A percentile compares a stretch with the other conserved stretches of the same genome.
Evolutionary conservation across 2,329 filamentous ascomycete species (phyloP).

Genomic region (Ilyonectria mors-panacis): DNA sequence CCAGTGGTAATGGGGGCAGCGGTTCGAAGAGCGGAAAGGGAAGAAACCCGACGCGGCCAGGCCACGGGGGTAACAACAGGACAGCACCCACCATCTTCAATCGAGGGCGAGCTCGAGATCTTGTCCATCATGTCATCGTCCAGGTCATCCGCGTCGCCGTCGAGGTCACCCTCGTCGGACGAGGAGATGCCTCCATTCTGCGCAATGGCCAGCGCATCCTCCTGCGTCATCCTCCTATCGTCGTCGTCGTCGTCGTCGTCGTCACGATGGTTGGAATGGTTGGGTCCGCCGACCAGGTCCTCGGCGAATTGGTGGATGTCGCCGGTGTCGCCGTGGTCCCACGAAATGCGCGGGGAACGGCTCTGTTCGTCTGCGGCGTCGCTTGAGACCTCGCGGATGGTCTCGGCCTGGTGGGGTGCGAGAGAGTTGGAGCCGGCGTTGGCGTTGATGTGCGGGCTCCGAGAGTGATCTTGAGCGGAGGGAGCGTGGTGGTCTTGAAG

Average conservation of each 20-base stretch:
- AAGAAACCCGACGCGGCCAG: constrained; percentile 63
- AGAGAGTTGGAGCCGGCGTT: constrained; percentile 65
- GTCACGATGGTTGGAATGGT: constrained; percentile 43
- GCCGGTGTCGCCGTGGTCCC: constrained; percentile 59
- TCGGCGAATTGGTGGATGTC: constrained; percentile 63
- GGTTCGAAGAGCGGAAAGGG: constrained; percentile 54
- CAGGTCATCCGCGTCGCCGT: constrained; percentile 80
- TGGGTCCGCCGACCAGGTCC: constrained; percentile 58
- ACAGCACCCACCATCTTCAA: constrained; percentile 95
- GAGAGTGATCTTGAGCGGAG: constrained; percentile 85
- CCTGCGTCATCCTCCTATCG: constrained; percentile 58
- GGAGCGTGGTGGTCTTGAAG: constrained; percentile 88
- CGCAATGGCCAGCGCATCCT: constrained; percentile 72
- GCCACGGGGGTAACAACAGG: constrained; percentile 53
- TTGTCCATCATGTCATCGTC: constrained; percentile 98
- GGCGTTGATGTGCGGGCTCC: constrained; percentile 35
- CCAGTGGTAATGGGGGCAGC: constrained; percentile 47
- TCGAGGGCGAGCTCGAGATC: constrained; percentile 98
- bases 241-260: constrained; percentile 41
- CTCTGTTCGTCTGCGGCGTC: constrained; percentile 82
- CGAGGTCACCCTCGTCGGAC: constrained; percentile 74
- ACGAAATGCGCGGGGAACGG: constrained; percentile 74
- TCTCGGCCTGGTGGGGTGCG: constrained; percentile 88
- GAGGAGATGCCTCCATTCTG: constrained; percentile 72
- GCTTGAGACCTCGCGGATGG: constrained; percentile 84